Conservation (phyloP, 805 yeast species). For the Cyberlindnera americana region DNA sequence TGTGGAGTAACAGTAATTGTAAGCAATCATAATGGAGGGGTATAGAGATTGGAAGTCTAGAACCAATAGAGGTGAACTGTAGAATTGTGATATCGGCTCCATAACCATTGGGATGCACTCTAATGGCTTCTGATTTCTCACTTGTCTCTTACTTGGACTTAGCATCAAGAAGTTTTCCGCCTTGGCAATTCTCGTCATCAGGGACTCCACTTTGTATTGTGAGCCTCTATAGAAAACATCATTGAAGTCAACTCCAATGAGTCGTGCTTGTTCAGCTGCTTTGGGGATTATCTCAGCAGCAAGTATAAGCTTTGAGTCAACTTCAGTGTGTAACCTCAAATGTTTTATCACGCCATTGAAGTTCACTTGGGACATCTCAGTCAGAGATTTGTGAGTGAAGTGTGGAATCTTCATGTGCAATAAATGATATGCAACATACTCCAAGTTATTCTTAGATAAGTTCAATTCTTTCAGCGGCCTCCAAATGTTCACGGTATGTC, state of each 20-base stretch:
- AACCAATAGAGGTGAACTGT: conserved; percentile 85
- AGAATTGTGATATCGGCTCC: conserved; percentile 86
- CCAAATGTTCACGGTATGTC: conserved; percentile 88
- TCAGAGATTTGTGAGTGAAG: conserved; percentile 46
- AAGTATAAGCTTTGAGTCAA: conserved; percentile 37
- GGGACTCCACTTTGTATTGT: conserved; percentile 89
- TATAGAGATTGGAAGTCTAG: conserved; percentile 91
- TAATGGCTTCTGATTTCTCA: conserved; percentile 77
- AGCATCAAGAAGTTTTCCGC: conserved; percentile 67
- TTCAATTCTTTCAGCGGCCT: conserved; percentile 64
- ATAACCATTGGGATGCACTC: conserved; percentile 87
- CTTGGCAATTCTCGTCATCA: conserved; percentile 70
- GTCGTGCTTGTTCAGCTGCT: conserved; percentile 77
- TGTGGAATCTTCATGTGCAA: conserved; percentile 68
- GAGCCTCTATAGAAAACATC: conserved; percentile 90
- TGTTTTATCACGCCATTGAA: conserved; percentile 41
- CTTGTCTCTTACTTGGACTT: conserved; percentile 80
- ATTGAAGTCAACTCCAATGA: conserved; percentile 85
- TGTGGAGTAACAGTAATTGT: conserved; percentile 82
- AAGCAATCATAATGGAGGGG: conserved; percentile 90
- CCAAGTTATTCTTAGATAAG: conserved; percentile 67
- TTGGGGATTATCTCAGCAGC: conserved; percentile 64
- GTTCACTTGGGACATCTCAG: conserved; percentile 40
- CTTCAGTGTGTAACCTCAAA: conserved; percentile 41
- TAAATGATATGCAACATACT: conserved; percentile 66